Conservation (phyloP, 225 moss, liverwort and hornwort species). For the Climacium dendroides region DNA sequence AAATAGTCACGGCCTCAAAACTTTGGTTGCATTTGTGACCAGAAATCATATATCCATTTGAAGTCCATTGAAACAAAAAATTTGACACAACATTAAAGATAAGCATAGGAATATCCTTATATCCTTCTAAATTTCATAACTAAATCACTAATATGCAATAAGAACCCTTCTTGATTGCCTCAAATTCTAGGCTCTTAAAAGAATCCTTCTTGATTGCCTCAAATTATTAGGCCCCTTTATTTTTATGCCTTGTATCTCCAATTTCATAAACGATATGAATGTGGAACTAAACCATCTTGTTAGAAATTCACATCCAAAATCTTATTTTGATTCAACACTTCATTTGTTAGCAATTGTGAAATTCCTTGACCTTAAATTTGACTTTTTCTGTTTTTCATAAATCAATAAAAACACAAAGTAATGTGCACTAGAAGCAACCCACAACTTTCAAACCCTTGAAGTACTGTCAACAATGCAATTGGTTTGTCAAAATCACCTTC, state of each 20-base stretch:
- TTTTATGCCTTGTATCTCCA: background rate
- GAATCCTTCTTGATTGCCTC: background rate
- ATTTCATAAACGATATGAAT: background rate
- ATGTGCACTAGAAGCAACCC: background rate
- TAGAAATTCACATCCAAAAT: background rate
- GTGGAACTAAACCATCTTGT: background rate
- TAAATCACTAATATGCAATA: background rate
- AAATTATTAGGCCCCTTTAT: background rate
- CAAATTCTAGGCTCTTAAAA: background rate
- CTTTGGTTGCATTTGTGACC: background rate
- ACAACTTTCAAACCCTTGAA: no score
- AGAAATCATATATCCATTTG: background rate
- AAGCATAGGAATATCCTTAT: background rate
- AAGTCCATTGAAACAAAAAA: background rate
- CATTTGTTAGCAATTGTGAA: background rate
- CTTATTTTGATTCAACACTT: fast-evolving
- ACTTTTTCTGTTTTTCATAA: no score
- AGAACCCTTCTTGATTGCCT: no score
- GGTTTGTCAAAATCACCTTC: no score
- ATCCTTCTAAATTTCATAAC: background rate
- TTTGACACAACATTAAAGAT: background rate
- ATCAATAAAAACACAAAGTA: background rate
- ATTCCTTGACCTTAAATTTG: background rate
- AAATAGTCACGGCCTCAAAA: background rate
- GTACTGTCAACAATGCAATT: fast-evolving